These are phyloP conservation scores for Colletotrichum sp. DNA, from an alignment of 2,329 filamentous ascomycete genomes.

Conservation along the genomic window DNA sequence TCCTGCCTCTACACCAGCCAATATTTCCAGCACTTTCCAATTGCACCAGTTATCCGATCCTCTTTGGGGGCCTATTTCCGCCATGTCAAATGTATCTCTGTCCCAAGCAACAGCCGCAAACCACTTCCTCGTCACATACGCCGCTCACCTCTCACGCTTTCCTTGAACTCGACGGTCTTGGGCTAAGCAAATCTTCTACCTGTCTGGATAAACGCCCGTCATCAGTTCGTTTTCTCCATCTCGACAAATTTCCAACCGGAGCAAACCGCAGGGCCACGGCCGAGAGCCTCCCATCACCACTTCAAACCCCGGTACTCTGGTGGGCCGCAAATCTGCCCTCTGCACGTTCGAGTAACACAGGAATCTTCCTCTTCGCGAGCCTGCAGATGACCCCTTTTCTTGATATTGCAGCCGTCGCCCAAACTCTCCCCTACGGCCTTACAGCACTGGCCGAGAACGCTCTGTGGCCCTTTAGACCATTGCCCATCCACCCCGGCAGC, in stretches of 20 bases:
- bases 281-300: not conserved
- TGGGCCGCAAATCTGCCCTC: slow-evolving; percentile 7
- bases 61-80: not conserved
- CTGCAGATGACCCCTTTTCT: slow-evolving; percentile 8
- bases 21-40: not conserved
- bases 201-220: not conserved
- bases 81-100: not conserved
- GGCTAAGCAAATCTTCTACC: not conserved
- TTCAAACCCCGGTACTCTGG: not conserved
- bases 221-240: not conserved
- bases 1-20: not conserved
- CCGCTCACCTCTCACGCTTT: not conserved
- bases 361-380: not conserved
- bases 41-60: not conserved
- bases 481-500: not conserved
- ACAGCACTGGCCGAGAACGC: not conserved
- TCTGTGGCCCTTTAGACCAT: not conserved
- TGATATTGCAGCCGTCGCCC: not conserved
- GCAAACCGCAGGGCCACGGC: not conserved
- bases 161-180: not conserved
- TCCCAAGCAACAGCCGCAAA: not conserved
- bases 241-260: not conserved
- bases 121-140: not conserved
- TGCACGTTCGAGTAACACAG: slow-evolving; percentile 3
- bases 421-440: not conserved